Conservation (phyloP, 352 stramenopile species). For the Phytophthora meadii region DNA sequence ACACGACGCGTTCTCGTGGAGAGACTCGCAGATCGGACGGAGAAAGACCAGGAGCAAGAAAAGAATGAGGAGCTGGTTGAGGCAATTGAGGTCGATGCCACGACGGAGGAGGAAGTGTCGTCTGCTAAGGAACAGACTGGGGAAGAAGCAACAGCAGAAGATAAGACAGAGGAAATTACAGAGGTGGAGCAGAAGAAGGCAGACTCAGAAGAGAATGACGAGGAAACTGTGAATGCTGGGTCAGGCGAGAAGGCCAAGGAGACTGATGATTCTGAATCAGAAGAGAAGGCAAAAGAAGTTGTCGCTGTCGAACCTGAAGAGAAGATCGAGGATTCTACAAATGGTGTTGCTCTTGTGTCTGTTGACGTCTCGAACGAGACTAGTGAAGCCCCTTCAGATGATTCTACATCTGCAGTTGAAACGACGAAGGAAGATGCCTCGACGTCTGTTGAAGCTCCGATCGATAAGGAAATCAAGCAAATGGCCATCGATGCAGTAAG, state of each 20-base stretch:
- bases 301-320: constrained; percentile 2
- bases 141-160: constrained; percentile 10
- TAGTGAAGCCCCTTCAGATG: neutral
- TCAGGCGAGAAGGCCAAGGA: constrained; percentile 8
- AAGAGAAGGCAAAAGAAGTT: neutral
- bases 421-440: constrained; percentile 3
- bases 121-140: constrained; percentile 2
- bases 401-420: neutral
- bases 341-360: constrained; percentile 1
- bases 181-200: constrained; percentile 2
- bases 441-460: constrained; percentile 8
- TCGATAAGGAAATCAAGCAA: constrained; percentile 39
- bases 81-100: constrained; percentile 8
- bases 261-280: neutral
- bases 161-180: constrained; percentile 6
- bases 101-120: constrained; percentile 8
- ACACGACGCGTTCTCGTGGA: constrained; percentile 61
- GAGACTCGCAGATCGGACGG: constrained; percentile 38
- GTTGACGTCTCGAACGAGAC: constrained; percentile 7
- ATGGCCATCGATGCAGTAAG: constrained; percentile 18
- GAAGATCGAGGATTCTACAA: constrained; percentile 3
- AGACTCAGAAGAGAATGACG: neutral
- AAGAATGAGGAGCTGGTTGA: neutral
- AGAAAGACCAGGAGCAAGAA: neutral
- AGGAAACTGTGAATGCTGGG: neutral